Percentiles rank a stretch among this genome's conserved stretches.
These are phyloP conservation scores for Botrytis cinerea DNA, from an alignment of 2,329 filamentous ascomycete species.

Conservation along the genomic window DNA sequence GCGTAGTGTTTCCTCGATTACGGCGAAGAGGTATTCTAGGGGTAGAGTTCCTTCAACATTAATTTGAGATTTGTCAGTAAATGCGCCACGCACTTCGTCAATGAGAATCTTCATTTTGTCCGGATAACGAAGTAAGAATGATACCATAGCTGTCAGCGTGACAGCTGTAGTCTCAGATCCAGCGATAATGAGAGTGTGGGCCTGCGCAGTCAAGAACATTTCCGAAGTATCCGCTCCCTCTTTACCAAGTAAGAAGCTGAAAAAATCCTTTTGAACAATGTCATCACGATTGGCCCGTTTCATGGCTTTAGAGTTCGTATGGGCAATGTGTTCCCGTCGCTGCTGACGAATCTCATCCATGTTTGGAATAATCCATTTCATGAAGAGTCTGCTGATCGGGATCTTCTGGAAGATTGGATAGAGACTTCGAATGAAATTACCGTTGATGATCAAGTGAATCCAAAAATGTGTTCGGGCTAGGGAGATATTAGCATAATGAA, in stretches of 20 bases:
- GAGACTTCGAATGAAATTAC: conserved; percentile 1
- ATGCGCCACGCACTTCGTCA: conserved; percentile 20
- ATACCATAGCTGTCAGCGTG: conserved; percentile 15
- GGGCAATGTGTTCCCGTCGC: background rate
- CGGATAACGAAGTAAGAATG: conserved; percentile 20
- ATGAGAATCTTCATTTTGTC: conserved; percentile 22
- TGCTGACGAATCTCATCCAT: conserved; percentile 18
- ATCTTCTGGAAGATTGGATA: conserved; percentile 15
- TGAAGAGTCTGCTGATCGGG: background rate
- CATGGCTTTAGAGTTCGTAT: conserved; percentile 14
- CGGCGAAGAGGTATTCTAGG: conserved; percentile 42
- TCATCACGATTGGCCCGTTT: background rate
- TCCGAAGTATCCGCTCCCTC: conserved; percentile 3
- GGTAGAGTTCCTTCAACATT: conserved; percentile 4
- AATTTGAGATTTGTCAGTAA: conserved; percentile 6
- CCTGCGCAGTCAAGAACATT: conserved; percentile 14
- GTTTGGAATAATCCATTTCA: conserved; percentile 15
- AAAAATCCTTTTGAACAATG: conserved; percentile 1
- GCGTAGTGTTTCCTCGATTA: conserved; percentile 38
- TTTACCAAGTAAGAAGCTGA: conserved; percentile 17
- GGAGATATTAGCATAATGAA: background rate
- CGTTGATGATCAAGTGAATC: conserved; percentile 12
- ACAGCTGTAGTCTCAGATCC: conserved; percentile 28
- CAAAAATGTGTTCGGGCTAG: conserved; percentile 17
- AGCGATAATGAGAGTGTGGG: conserved; percentile 21